phyloP scores from a whole-genome alignment of 2,329 filamentous ascomycete species.

The Hypoxylon sp. region DNA sequence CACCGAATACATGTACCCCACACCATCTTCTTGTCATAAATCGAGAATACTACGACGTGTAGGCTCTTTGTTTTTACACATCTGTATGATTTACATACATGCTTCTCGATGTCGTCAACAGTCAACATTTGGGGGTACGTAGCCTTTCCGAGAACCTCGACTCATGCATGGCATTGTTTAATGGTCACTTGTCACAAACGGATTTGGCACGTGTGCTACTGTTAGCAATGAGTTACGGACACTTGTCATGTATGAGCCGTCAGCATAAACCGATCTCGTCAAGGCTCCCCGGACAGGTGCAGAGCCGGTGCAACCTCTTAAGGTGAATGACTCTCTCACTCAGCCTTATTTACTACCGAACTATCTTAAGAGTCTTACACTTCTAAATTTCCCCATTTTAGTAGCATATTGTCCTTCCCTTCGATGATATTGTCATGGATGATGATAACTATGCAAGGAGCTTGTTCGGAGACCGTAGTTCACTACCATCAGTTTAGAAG shows the following conservation, averaged over 20 bases:
- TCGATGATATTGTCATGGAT: constrained; percentile 48
- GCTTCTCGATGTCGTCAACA: constrained; percentile 2
- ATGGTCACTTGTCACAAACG: constrained; percentile 29
- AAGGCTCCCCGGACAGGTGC: constrained; percentile 43
- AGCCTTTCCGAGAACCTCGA: constrained; percentile 1
- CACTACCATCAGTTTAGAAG: constrained; percentile 59
- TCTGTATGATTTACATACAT: constrained; percentile 3
- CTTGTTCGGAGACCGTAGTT: constrained; percentile 58
- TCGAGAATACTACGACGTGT: constrained; percentile 18
- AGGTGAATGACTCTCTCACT: constrained; percentile 24
- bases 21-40: constrained; percentile 18
- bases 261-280: constrained; percentile 39
- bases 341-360: constrained; percentile 35
- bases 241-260: constrained; percentile 37
- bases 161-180: constrained; percentile 26
- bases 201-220: constrained; percentile 38
- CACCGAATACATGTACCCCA: constrained; percentile 34
- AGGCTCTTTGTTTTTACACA: constrained; percentile 19
- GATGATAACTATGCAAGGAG: constrained; percentile 55
- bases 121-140: constrained; percentile 1
- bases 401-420: background rate
- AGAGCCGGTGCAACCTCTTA: constrained; percentile 22
- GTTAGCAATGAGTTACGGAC: constrained; percentile 20
- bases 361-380: constrained; percentile 1
- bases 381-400: constrained; percentile 4